Evolutionary conservation across 441 rosid genomes (phyloP).

Genomic region (Eugenia klotzschiana): DNA sequence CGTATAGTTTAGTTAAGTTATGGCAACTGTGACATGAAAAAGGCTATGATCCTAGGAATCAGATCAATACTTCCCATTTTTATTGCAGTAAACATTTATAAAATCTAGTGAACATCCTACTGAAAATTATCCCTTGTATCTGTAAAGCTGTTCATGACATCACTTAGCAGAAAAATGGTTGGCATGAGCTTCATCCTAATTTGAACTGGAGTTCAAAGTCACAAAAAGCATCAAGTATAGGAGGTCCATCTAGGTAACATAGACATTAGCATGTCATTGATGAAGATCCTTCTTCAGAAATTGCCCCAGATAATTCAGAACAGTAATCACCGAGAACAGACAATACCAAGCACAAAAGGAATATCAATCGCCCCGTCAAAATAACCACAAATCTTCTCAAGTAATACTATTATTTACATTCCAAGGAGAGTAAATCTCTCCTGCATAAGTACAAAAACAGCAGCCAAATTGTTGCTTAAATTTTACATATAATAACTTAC

Average conservation of each 20-base stretch:
- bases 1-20: not conserved
- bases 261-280: not conserved
- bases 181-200: not conserved
- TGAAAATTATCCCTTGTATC: not conserved
- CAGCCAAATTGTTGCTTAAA: not conserved
- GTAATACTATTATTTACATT: not conserved
- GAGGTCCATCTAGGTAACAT: not conserved
- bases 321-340: not conserved
- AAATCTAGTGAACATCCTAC: not conserved
- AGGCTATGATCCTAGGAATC: not conserved
- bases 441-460: not conserved
- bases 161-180: not conserved
- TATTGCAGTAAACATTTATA: not conserved
- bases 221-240: not conserved
- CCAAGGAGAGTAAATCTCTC: not conserved
- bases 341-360: not conserved
- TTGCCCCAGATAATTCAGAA: not conserved
- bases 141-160: not conserved
- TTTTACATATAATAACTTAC: not conserved
- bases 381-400: not conserved
- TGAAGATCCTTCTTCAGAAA: not conserved
- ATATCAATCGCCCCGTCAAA: not conserved
- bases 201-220: not conserved
- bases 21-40: not conserved
- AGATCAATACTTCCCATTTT: not conserved